A percentile compares a stretch with the other conserved stretches of the same genome.
phyloP scores from a whole-genome alignment of 371 early-diverging fungal genomes.

The Coemansia linderi region DNA sequence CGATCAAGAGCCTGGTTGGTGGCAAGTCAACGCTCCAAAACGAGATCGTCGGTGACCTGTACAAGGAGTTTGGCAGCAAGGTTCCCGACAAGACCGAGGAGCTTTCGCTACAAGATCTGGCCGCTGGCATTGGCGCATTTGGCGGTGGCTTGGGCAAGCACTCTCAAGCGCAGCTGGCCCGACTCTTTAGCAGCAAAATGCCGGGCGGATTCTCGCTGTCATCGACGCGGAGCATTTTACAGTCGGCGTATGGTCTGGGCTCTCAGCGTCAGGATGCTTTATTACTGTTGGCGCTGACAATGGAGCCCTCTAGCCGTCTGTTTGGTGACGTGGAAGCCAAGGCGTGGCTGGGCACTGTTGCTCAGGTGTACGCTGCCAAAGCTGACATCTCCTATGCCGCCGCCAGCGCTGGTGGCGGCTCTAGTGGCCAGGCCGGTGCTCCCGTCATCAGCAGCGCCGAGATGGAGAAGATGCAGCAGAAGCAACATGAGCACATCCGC shows the following conservation, averaged over 20 bases:
- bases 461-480: conserved; percentile 78
- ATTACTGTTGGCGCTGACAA: conserved; percentile 77
- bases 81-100: conserved; percentile 94
- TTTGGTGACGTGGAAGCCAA: conserved; percentile 78
- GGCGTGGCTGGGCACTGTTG: conserved; percentile 78
- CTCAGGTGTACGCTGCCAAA: conserved; percentile 75
- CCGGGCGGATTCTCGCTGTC: conserved; percentile 89
- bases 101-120: conserved; percentile 47
- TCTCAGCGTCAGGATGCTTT: conserved; percentile 76
- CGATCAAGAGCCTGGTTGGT: conserved; percentile 92
- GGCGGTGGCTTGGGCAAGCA: conserved; percentile 74
- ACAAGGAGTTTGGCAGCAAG: conserved; percentile 86
- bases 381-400: conserved; percentile 65
- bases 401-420: conserved; percentile 61
- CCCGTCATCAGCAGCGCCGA: conserved; percentile 86
- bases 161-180: conserved; percentile 73
- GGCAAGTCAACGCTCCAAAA: conserved; percentile 97
- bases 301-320: conserved; percentile 86
- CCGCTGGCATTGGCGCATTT: neutral
- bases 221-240: conserved; percentile 73
- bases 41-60: conserved; percentile 94
- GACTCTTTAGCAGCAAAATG: conserved; percentile 88
- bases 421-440: conserved; percentile 72
- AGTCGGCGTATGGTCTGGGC: conserved; percentile 64
- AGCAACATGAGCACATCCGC: conserved; percentile 73